Evolutionary conservation across 805 yeast genomes (phyloP), one percentile per base, ranked within the genome.

Genomic region (Ogataea pignaliae): DNA sequence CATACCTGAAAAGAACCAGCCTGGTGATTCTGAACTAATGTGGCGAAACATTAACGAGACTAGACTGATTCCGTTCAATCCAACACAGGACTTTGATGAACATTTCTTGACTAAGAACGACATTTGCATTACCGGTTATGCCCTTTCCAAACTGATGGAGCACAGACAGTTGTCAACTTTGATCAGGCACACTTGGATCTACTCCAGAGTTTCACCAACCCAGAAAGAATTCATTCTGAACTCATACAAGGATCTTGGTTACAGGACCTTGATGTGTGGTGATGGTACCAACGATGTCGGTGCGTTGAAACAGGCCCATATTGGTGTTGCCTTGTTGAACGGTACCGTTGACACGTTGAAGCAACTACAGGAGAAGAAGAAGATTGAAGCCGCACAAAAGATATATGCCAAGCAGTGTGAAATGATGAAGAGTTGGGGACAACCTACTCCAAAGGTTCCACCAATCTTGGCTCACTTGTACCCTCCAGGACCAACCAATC

Each of bases 281-380:
- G 99, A 93, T 69, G 99, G 99, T 69, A 93, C 99, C n/a, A 93
- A 93, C 63, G 99, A 93, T 73, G 99, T 93, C 40, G 99, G 99
- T 67, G 99, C 99, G 43, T 78, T 93, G 69, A 93, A 93, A 66
- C 98, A 93, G 71, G 98, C 99, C 2, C 96, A 93, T 61, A 85
- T 93, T 60, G 99, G 99, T 73, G 87, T 93, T 63, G 99, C 99
- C n/a, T 72, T 93, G 55, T 76, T 93, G 64, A 93, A 93, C 60
- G 99, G 98, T 69, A 90, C 99, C 44, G 96, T 87, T 61, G 97
- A 88, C 42, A 85, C 96, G 38, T 73, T 93, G 80, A 85, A 85
- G 68, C 88, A 89, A 68, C 78, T 90, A 46, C 88, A 85, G 42
- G 97, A 91, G 52, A 78, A 80, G 65, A 80, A 85, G 59, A 83